phyloP scores from a whole-genome alignment of 1,139 yeast species.

The Zygosaccharomyces pseudobailii region DNA sequence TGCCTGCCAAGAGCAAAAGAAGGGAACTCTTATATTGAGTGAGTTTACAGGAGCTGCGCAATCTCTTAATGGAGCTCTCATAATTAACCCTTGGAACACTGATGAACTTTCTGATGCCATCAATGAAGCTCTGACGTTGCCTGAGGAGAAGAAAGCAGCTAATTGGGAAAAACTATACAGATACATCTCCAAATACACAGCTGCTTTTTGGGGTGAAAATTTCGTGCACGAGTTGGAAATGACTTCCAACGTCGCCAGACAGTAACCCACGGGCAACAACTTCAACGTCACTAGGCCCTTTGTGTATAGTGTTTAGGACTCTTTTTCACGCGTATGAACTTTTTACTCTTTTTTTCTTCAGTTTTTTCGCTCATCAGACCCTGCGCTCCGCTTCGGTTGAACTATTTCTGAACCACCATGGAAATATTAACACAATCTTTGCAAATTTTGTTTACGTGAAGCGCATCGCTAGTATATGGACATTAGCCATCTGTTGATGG shows the following conservation, averaged over 20 bases:
- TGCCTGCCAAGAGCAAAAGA: conserved; percentile 85
- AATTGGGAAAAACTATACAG: conserved; percentile 80
- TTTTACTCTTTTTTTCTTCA: not conserved
- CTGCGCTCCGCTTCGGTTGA: not conserved
- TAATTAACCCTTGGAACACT: conserved; percentile 97
- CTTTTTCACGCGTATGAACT: not conserved
- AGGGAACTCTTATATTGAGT: conserved; percentile 80
- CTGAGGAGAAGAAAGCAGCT: conserved; percentile 68
- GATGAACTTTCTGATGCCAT: conserved; percentile 88
- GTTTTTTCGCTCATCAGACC: not conserved
- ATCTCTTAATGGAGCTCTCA: conserved; percentile 84
- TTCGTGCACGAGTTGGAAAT: conserved; percentile 81
- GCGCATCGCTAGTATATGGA: not conserved
- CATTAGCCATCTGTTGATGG: conserved; percentile 2
- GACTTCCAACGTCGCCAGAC: conserved; percentile 11
- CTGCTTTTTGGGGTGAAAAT: conserved; percentile 95
- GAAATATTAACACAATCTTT: not conserved
- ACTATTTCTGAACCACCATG: not conserved
- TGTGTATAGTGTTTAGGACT: not conserved
- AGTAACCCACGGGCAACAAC: not conserved
- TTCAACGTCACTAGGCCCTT: not conserved
- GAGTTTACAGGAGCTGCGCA: conserved; percentile 99
- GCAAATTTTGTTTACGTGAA: not conserved
- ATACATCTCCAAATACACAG: conserved; percentile 87
- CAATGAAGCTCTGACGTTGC: conserved; percentile 79